Base-by-base conservation (phyloP, 108 stramenopile species). In the Chaetoceros muelleri region DNA sequence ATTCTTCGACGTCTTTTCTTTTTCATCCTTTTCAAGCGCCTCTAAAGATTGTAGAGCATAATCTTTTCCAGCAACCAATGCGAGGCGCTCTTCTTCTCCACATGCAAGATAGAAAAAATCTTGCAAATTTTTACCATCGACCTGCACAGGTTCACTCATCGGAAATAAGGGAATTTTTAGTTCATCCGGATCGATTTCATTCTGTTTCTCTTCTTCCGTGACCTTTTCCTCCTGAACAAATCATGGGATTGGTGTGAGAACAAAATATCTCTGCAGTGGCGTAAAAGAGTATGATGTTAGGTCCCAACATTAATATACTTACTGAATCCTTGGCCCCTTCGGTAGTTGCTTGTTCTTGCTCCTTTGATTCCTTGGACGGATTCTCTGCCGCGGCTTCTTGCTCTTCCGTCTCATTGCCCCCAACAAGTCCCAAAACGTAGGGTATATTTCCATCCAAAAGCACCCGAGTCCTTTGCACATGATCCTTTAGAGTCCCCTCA, bases 381-480 rank as follows among this genome's bases (percentile, higher is more conserved):
- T 51, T 50, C 30, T 18, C 57, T 28, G 29, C 57, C 28, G 46
- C 16, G n/a, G 30, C 55, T 22, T 52, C 61, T 1, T 55, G 54
- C 1, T 52, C 56, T 48, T 58, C 55, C 24, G n/a, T 30, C 2
- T 58, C 16, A 28, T 24, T 18, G 13, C 20, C 52, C 16, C 26
- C 57, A 13, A 45, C 55, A 49, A 68, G 73, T 26, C 70, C 69
- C 28, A 71, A n/a, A 74, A 72, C 55, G 40, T 60, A 50, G 40
- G 90, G 90, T 49, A 77, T 77, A 65, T 82, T 86, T 22, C 90
- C 90, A 31, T 81, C 75, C 57, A 91, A 49, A 51, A 91, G 60
- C 1, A 62, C 44, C 19, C 79, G 67, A 22, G 85, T 61, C 27
- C 84, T 57, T 2, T 46, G 31, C 16, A 91, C 63, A 52, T 91